phyloP scores from a whole-genome alignment of 345 rosid species.

The Acer yangbiense region DNA sequence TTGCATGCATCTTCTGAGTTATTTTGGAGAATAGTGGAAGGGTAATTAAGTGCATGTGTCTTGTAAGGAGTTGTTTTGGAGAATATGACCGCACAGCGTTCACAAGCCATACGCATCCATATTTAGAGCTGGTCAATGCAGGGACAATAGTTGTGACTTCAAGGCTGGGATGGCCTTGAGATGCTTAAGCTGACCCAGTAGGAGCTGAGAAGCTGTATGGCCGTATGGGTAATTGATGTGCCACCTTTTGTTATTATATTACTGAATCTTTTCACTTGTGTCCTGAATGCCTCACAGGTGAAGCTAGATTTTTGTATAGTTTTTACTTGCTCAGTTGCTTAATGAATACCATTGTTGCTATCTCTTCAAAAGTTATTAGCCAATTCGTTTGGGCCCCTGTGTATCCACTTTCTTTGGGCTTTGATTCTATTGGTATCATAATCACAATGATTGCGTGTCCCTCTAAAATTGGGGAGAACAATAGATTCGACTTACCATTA shows the following conservation, averaged over 20 bases:
- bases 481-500: background rate
- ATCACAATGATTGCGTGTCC: background rate
- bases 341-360: background rate
- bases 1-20: background rate
- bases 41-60: background rate
- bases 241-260: background rate
- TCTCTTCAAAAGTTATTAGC: background rate
- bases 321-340: background rate
- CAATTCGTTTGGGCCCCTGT: no score
- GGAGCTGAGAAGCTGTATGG: background rate
- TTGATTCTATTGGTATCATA: background rate
- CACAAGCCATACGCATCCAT: background rate
- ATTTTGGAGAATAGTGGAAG: background rate
- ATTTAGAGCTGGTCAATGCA: background rate
- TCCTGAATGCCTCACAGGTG: background rate
- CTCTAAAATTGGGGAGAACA: background rate
- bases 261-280: background rate
- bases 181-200: no score
- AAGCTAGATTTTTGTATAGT: background rate
- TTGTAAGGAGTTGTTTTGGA: background rate
- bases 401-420: background rate
- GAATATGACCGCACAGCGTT: background rate
- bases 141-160: background rate
- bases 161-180: no score
- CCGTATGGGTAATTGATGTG: background rate